Evolutionary conservation across 257 asterid species (phyloP).

Genomic region (Ophiorrhiza pumila): DNA sequence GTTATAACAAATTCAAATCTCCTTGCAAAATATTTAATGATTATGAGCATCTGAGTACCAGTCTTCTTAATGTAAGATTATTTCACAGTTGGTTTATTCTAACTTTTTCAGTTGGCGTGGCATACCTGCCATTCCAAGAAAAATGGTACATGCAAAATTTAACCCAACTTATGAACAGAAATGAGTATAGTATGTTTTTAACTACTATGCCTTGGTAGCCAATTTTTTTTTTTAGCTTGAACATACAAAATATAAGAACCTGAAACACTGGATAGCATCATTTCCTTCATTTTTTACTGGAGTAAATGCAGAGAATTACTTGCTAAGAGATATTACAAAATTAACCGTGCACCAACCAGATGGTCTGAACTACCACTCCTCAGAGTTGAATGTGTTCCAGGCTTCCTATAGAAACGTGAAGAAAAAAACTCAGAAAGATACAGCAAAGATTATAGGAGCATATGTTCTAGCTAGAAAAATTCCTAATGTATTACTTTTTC

Average conservation of each 20-base stretch:
- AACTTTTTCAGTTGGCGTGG: not conserved
- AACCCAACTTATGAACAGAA: not conserved
- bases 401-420: conserved; percentile 62
- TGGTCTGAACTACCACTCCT: conserved; percentile 52
- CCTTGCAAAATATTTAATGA: not conserved
- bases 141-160: not conserved
- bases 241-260: not conserved
- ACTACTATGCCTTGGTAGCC: not conserved
- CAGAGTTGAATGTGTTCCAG: conserved; percentile 91
- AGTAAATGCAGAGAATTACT: not conserved
- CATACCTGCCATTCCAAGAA: not conserved
- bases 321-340: conserved; percentile 11
- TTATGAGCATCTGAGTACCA: not conserved
- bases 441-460: not conserved
- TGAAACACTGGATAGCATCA: not conserved
- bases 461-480: not conserved
- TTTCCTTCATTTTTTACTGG: not conserved
- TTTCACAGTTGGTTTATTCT: not conserved
- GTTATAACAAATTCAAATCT: no score
- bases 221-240: not conserved
- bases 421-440: conserved; percentile 6
- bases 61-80: not conserved
- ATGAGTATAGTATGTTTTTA: not conserved
- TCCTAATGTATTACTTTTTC: not conserved
- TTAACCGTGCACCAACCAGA: conserved; percentile 7